phyloP scores from a whole-genome alignment of 2,329 filamentous ascomycete genomes.

The Trichoderma koningii region DNA sequence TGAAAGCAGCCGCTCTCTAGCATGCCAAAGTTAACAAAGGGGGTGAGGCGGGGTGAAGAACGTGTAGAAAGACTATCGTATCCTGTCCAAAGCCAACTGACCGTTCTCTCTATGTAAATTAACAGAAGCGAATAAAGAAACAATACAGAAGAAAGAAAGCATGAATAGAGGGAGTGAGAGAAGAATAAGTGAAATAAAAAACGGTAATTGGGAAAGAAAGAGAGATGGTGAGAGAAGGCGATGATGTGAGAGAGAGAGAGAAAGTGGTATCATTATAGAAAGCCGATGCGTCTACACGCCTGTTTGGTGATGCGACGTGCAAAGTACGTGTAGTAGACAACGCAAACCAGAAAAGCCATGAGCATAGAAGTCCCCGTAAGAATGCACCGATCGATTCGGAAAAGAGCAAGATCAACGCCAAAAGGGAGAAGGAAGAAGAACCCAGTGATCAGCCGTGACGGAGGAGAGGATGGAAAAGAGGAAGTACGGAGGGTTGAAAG shows the following conservation, averaged over 20 bases:
- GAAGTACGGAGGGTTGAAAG: not conserved
- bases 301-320: not conserved
- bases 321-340: not conserved
- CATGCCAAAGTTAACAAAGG: slow-evolving; percentile 11
- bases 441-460: not conserved
- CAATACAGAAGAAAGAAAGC: not conserved
- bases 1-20: slow-evolving; percentile 8
- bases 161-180: not conserved
- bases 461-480: not conserved
- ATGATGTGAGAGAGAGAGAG: slow-evolving; percentile 1
- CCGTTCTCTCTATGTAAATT: slow-evolving; percentile 24
- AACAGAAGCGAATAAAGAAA: slow-evolving; percentile 16
- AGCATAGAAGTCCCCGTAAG: slow-evolving; percentile 17
- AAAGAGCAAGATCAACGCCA: slow-evolving; percentile 16
- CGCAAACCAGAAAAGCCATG: slow-evolving; percentile 8
- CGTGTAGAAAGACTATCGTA: slow-evolving; percentile 8
- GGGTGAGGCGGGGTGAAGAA: not conserved
- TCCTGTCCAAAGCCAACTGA: slow-evolving; percentile 24
- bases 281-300: slow-evolving; percentile 3
- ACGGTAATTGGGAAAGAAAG: not conserved
- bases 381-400: slow-evolving; percentile 19
- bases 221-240: not conserved
- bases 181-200: not conserved
- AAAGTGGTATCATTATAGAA: slow-evolving; percentile 26
- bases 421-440: not conserved